Conservation (phyloP, 805 yeast species). For the Tetrapisispora namnaoensis region DNA sequence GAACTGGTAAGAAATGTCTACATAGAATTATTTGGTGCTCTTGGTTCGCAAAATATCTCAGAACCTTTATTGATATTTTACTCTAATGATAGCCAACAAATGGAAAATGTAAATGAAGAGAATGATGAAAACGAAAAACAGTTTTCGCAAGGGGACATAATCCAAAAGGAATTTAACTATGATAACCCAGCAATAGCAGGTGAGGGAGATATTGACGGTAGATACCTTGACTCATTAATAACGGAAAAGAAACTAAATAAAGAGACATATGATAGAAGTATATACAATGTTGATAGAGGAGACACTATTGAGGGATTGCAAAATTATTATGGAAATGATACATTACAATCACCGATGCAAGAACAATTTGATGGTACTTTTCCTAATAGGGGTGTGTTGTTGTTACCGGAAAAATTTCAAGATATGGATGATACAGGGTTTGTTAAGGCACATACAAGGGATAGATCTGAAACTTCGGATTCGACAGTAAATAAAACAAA, state of each 20-base stretch:
- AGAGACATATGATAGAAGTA: neutral
- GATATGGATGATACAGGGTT: constrained; percentile 7
- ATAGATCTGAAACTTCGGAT: neutral
- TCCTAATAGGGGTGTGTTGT: constrained; percentile 22
- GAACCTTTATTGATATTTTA: constrained; percentile 22
- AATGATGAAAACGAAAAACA: neutral
- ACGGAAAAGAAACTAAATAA: neutral
- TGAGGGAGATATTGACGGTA: neutral
- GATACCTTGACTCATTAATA: neutral
- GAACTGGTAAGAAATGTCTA: constrained; percentile 20
- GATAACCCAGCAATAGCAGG: neutral
- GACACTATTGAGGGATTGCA: constrained; percentile 5
- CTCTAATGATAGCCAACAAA: neutral
- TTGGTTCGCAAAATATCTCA: constrained; percentile 17
- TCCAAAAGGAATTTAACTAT: neutral
- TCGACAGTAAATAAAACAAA: constrained; percentile 1
- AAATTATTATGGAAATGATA: constrained; percentile 7
- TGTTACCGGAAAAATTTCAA: constrained; percentile 21
- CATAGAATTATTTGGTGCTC: constrained; percentile 17
- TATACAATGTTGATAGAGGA: constrained; percentile 6
- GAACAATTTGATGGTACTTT: constrained; percentile 8
- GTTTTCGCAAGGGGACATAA: neutral
- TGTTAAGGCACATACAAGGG: neutral
- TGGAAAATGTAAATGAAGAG: neutral
- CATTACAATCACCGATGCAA: neutral